Conservation (phyloP, 192 early-diverging fungal species). For the Coemansia reversa region DNA sequence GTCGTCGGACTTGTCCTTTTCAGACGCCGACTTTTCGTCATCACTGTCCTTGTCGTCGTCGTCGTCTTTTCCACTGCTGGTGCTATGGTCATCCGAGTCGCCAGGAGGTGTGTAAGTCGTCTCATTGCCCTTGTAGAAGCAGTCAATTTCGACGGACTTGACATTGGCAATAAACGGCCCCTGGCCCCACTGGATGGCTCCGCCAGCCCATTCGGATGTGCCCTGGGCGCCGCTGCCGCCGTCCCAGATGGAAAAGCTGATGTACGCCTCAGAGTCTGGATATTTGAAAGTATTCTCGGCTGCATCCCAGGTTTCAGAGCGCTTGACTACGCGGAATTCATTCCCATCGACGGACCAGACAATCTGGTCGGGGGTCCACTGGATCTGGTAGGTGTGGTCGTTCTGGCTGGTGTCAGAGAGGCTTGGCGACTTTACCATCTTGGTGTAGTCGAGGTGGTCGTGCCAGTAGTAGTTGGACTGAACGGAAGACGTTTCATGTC, state of each 20-base stretch:
- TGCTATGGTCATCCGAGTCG: slow-evolving; percentile 11
- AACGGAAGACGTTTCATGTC: slow-evolving; percentile 52
- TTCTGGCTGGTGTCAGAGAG: slow-evolving; percentile 45
- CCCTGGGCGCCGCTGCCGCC: slow-evolving; percentile 56
- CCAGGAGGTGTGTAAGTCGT: slow-evolving; percentile 47
- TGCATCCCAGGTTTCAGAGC: slow-evolving; percentile 50
- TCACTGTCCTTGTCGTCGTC: slow-evolving; percentile 5
- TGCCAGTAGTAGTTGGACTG: slow-evolving; percentile 69
- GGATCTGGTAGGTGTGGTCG: slow-evolving; percentile 63
- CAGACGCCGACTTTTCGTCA: slow-evolving; percentile 8
- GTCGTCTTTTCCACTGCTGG: slow-evolving; percentile 11
- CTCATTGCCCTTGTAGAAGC: slow-evolving; percentile 56
- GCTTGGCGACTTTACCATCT: slow-evolving; percentile 40
- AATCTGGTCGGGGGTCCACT: slow-evolving; percentile 58
- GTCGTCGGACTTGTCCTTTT: slow-evolving; percentile 7
- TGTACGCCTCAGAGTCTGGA: slow-evolving; percentile 56
- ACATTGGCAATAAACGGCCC: slow-evolving; percentile 51
- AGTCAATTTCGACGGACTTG: slow-evolving; percentile 56
- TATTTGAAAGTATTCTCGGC: slow-evolving; percentile 54
- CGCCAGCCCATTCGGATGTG: slow-evolving; percentile 61
- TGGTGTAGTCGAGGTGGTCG: slow-evolving; percentile 57
- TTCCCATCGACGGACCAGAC: slow-evolving; percentile 62
- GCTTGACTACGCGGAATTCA: slow-evolving; percentile 53
- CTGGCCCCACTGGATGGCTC: slow-evolving; percentile 58
- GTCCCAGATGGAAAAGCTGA: slow-evolving; percentile 69